Percentiles rank a stretch among this genome's conserved stretches.
Evolutionary conservation across 2,329 filamentous ascomycete genomes (phyloP).

Genomic region (Aspergillus tamarii): DNA sequence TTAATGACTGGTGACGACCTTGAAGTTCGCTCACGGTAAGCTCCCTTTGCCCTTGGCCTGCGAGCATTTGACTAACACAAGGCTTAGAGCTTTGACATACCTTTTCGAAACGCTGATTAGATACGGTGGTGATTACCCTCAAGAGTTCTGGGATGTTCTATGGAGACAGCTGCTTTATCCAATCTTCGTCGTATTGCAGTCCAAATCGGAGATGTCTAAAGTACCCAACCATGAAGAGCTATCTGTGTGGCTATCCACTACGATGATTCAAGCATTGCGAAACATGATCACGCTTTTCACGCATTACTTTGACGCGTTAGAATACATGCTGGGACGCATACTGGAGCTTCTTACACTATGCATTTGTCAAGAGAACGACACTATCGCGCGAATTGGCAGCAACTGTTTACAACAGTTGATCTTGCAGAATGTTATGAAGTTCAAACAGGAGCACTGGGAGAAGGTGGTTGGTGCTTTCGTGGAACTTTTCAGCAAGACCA

Average conservation of each 20-base stretch:
- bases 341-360: slow-evolving; percentile 90
- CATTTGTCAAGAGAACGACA: slow-evolving; percentile 99
- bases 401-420: slow-evolving; percentile 98
- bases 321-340: slow-evolving; percentile 99
- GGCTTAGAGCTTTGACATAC: slow-evolving; percentile 77
- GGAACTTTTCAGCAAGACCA: slow-evolving; percentile 91
- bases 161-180: slow-evolving; percentile 97
- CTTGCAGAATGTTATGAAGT: slow-evolving; percentile 92
- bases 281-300: slow-evolving; percentile 99
- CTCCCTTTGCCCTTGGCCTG: slow-evolving; percentile 9
- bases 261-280: slow-evolving; percentile 96
- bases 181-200: slow-evolving; percentile 97
- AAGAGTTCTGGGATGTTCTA: slow-evolving; percentile 97
- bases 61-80: slow-evolving; percentile 12
- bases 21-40: slow-evolving; percentile 76
- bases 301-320: slow-evolving; percentile 93
- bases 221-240: slow-evolving; percentile 94
- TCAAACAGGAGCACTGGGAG: slow-evolving; percentile 82
- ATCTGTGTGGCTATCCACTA: slow-evolving; percentile 97
- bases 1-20: slow-evolving; percentile 99
- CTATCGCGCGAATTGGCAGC: slow-evolving; percentile 94
- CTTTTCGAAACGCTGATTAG: slow-evolving; percentile 91
- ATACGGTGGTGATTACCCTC: slow-evolving; percentile 87
- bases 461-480: slow-evolving; percentile 96
- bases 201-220: slow-evolving; percentile 94